Evolutionary conservation across 305 asterid genomes (phyloP), one percentile per base, ranked within the genome.

Genomic region (Salvia sclarea): DNA sequence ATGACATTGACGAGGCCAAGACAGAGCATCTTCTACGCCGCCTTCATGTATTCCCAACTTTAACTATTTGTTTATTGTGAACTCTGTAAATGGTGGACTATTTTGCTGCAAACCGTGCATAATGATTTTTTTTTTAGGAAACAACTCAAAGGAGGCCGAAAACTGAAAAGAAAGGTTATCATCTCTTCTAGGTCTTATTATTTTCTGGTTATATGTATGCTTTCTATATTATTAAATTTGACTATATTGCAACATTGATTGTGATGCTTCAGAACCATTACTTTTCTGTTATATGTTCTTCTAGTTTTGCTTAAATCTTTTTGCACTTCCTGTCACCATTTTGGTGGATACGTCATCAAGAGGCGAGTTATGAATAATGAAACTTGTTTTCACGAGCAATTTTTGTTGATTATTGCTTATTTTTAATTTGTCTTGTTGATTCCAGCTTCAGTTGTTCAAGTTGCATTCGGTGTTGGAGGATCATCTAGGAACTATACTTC

Each of bases 11-110:
- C 60, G 87, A 75, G 50, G 84, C 79, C 57, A 74, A 74, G 66
- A 86, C 92, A 25, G 81, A 93, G 83, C 87, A 79, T 28, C 84
- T 93, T 76, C 70, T 84, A 37, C 88, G 80, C 70, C 93, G 88
- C 12, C 66, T 79, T 62, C 76, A 83, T 68, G 97, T 93, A 81
- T 57, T 67, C 58, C 31, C 24, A 13, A 30, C 28, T 68, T 75
- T 57, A 45, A 14, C 6, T 55, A 43, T 35, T 20, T 22, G 2
- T 18, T 66, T 20, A 37, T 44, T 22, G 11, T 60, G 31, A 50
- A 60, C 11, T 54, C 60, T 31, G 21, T 61, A 11, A 45, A 45
- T 65, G 35, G 50, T 33, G 37, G 37, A 12, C 52, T 53, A 28
- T 37, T 73, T 44, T 68, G 44, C 61, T 70, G 64, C 43, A 0